Percentiles rank a stretch among this genome's conserved stretches.
These are phyloP conservation scores for Globisporangium iwayamae DNA, from an alignment of 352 stramenopile genomes.

Conservation along the genomic window DNA sequence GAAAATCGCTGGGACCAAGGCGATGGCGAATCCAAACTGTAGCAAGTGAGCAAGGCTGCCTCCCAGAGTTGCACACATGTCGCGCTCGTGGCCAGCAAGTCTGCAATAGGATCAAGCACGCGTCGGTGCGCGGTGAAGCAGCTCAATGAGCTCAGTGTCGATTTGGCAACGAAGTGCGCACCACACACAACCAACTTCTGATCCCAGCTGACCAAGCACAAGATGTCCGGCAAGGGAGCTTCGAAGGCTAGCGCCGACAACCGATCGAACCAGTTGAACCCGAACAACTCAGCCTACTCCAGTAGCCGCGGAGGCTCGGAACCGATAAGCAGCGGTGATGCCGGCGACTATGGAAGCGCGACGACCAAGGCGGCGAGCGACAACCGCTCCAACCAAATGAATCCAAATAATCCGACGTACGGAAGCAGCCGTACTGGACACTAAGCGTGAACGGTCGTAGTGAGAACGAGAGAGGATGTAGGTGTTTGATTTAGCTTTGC, in stretches of 20 bases:
- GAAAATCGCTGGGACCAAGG: neutral
- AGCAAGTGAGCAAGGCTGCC: neutral
- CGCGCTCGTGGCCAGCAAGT: neutral
- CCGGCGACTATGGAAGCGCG: neutral
- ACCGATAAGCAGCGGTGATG: neutral
- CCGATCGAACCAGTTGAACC: slow-evolving; percentile 10
- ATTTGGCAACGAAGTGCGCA: neutral
- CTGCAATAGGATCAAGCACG: neutral
- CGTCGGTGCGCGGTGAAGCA: neutral
- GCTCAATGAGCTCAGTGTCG: neutral
- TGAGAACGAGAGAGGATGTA: neutral
- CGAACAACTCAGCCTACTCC: slow-evolving; percentile 5
- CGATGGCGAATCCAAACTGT: neutral
- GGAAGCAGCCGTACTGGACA: slow-evolving; percentile 10
- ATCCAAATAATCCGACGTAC: slow-evolving; percentile 38
- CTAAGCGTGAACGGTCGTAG: neutral
- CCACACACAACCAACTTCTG: no score
- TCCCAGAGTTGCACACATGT: neutral
- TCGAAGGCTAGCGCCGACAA: slow-evolving; percentile 27
- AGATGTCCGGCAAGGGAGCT: slow-evolving; percentile 7
- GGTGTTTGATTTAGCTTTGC: neutral
- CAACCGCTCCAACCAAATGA: slow-evolving; percentile 34
- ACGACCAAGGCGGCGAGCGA: slow-evolving; percentile 19
- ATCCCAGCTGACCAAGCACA: neutral
- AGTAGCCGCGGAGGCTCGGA: slow-evolving; percentile 11